Conservation (phyloP, 192 early-diverging fungal genomes). For the Coemansia sp. region DNA sequence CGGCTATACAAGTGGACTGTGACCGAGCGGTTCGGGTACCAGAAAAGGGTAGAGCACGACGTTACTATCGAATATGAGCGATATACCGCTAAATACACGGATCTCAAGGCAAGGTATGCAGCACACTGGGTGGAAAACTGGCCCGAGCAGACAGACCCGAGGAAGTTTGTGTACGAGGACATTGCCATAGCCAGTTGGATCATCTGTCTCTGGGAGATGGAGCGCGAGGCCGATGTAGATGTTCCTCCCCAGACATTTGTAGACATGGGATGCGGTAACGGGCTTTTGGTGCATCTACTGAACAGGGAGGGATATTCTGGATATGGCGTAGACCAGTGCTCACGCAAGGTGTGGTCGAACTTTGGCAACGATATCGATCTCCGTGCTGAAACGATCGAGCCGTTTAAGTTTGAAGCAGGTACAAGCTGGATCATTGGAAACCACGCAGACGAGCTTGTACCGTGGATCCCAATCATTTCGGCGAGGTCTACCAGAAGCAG, state of each 20-base stretch:
- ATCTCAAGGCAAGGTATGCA: slow-evolving; percentile 70
- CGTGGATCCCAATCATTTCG: slow-evolving; percentile 82
- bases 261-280: slow-evolving; percentile 87
- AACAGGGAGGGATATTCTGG: slow-evolving; percentile 70
- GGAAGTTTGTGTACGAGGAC: slow-evolving; percentile 86
- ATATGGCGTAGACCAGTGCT: slow-evolving; percentile 71
- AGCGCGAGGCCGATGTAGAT: neutral
- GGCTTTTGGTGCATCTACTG: slow-evolving; percentile 73
- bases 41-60: slow-evolving; percentile 70
- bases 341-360: slow-evolving; percentile 74
- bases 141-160: slow-evolving; percentile 81
- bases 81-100: slow-evolving; percentile 63
- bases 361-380: slow-evolving; percentile 52
- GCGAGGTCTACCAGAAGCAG: slow-evolving; percentile 25
- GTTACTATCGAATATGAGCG: slow-evolving; percentile 66
- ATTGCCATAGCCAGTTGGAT: slow-evolving; percentile 84
- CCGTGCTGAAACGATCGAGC: slow-evolving; percentile 61
- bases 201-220: slow-evolving; percentile 69
- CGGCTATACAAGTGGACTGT: slow-evolving; percentile 72
- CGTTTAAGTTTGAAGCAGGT: slow-evolving; percentile 17
- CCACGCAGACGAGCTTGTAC: slow-evolving; percentile 85
- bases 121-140: slow-evolving; percentile 67
- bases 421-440: slow-evolving; percentile 83
- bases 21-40: slow-evolving; percentile 69
- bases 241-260: slow-evolving; percentile 58